Evolutionary conservation across 495 filamentous ascomycete genomes (phyloP).

Genomic region (Hyphodiscus hymeniophilus): DNA sequence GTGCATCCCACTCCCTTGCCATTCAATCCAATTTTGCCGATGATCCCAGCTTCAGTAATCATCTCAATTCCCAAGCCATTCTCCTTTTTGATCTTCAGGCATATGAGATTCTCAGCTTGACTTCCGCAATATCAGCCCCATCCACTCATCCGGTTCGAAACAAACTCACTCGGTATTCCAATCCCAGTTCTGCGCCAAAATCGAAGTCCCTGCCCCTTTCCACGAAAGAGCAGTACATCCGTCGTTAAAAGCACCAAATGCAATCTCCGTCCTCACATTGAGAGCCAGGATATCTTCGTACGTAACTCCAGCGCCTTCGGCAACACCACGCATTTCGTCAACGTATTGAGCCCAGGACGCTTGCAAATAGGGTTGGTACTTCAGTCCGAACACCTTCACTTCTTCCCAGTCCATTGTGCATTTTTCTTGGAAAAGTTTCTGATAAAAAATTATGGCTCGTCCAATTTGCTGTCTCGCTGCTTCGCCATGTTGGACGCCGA

Average conservation of each 20-base stretch:
- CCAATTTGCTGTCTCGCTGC: slow-evolving; percentile 35
- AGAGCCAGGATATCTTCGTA: slow-evolving; percentile 54
- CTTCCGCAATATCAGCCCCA: slow-evolving; percentile 1
- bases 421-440: slow-evolving; percentile 39
- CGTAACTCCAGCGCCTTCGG: slow-evolving; percentile 44
- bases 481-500: slow-evolving; percentile 46
- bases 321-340: slow-evolving; percentile 47
- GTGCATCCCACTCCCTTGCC: slow-evolving; percentile 53
- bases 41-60: slow-evolving; percentile 57
- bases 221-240: slow-evolving; percentile 56
- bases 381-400: slow-evolving; percentile 35
- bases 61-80: slow-evolving; percentile 24
- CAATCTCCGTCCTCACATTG: slow-evolving; percentile 62
- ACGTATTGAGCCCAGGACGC: slow-evolving; percentile 37
- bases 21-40: slow-evolving; percentile 67
- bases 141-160: no score
- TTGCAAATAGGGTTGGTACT: slow-evolving; percentile 34
- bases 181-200: slow-evolving; percentile 65
- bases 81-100: slow-evolving; percentile 41
- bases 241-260: slow-evolving; percentile 44
- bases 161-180: slow-evolving; percentile 30
- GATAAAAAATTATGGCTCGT: slow-evolving; percentile 43
- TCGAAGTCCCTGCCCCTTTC: slow-evolving; percentile 31
- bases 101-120: slow-evolving; percentile 44
- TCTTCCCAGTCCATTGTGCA: slow-evolving; percentile 40